Evolutionary conservation across 1,284 basidiomycete genomes (phyloP).

Genomic region (Tilletia caries): DNA sequence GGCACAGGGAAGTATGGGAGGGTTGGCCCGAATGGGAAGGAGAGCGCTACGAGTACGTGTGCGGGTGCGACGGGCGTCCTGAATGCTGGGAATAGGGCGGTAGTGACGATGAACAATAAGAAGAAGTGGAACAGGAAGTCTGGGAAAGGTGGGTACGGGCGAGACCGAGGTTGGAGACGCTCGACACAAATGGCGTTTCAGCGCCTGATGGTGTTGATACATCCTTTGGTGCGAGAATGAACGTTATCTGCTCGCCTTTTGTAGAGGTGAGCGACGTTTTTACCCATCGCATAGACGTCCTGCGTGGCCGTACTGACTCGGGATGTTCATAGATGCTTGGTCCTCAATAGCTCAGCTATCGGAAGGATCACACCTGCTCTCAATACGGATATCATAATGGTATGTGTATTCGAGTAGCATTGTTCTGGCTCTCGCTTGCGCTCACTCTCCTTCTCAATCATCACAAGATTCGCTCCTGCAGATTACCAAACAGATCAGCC

Average conservation of each 20-base stretch:
- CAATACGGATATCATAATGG: neutral
- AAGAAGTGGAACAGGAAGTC: constrained; percentile 17
- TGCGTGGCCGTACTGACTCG: neutral
- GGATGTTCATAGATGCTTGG: constrained; percentile 20
- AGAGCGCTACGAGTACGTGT: constrained; percentile 14
- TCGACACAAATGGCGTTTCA: constrained; percentile 56
- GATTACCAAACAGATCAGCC: constrained; percentile 76
- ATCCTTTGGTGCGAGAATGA: constrained; percentile 24
- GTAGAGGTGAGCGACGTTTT: constrained; percentile 21
- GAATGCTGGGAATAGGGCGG: neutral
- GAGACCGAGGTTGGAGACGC: constrained; percentile 62
- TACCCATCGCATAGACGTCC: constrained; percentile 11
- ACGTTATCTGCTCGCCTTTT: constrained; percentile 34
- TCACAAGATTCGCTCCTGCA: constrained; percentile 31
- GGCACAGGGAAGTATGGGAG: constrained; percentile 5
- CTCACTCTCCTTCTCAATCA: neutral
- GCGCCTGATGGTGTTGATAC: constrained; percentile 17
- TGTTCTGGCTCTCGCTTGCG: neutral
- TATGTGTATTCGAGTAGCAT: neutral
- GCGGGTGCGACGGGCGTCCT: neutral
- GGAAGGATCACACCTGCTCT: constrained; percentile 65
- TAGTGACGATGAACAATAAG: constrained; percentile 10
- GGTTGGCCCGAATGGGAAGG: constrained; percentile 48
- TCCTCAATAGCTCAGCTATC: constrained; percentile 32
- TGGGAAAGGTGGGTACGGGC: constrained; percentile 36